Percentiles rank a stretch among this genome's conserved stretches.
These are phyloP conservation scores for Panicum hallii DNA, from an alignment of 202 grass and related monocot species.

Conservation along the genomic window DNA sequence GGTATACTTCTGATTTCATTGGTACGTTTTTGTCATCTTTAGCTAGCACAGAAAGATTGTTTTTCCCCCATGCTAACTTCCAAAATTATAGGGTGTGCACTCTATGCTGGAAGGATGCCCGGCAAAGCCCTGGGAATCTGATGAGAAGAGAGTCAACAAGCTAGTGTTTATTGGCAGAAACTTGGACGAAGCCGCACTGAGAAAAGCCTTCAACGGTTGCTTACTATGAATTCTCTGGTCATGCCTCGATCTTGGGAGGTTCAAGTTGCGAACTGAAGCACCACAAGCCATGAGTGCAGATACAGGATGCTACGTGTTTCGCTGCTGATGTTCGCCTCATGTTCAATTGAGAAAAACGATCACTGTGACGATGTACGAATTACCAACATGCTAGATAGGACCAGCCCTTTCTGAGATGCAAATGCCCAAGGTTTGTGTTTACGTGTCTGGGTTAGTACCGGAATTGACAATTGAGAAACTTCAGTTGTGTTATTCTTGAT, in stretches of 20 bases:
- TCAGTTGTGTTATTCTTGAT: not conserved
- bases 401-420: not conserved
- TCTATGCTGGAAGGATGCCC: conserved; percentile 80
- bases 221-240: conserved; percentile 40
- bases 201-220: conserved; percentile 74
- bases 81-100: conserved; percentile 55
- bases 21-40: not conserved
- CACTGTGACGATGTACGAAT: not conserved
- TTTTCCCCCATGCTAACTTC: not conserved
- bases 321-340: not conserved
- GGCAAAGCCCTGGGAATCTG: conserved; percentile 65
- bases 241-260: conserved; percentile 8
- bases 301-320: not conserved
- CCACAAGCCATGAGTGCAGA: not conserved
- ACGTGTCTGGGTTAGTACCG: not conserved
- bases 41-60: not conserved
- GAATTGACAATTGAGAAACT: not conserved
- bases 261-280: not conserved
- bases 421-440: not conserved
- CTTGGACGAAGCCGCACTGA: conserved; percentile 60
- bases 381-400: not conserved
- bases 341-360: conserved; percentile 2
- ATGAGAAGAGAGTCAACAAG: conserved; percentile 70
- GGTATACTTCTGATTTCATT: not conserved
- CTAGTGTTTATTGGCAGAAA: conserved; percentile 77